Percentiles rank a stretch among this genome's conserved stretches.
Conservation (phyloP, 257 asterid species). For the Lantana camara region DNA sequence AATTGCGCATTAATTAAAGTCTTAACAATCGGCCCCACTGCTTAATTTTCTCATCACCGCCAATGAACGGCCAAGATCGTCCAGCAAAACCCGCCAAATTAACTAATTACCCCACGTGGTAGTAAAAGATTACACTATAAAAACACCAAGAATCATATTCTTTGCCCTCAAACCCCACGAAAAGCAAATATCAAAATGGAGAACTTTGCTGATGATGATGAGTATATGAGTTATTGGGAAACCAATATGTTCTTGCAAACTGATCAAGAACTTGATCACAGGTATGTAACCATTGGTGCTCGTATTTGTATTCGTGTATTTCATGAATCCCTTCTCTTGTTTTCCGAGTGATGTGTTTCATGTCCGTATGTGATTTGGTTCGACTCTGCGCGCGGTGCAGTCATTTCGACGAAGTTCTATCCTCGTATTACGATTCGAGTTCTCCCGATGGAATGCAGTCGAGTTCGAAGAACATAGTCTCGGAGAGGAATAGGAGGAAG, state of each 20-base stretch:
- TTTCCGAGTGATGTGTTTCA: no score
- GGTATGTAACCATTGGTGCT: no score
- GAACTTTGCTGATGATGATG: constrained; percentile 44
- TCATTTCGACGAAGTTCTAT: constrained; percentile 53
- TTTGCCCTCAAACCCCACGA: background rate
- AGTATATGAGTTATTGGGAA: constrained; percentile 55
- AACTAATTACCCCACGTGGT: background rate
- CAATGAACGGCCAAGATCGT: no score
- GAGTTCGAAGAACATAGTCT: constrained; percentile 72
- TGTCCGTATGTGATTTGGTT: background rate
- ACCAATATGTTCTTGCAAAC: constrained; percentile 55
- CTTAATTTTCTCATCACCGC: no score
- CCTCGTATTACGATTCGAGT: constrained; percentile 70
- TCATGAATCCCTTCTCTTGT: no score
- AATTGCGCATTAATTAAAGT: no score
- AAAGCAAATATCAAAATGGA: constrained; percentile 36
- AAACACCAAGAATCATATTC: background rate
- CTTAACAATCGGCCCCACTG: no score
- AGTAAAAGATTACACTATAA: background rate
- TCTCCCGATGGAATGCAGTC: constrained; percentile 67
- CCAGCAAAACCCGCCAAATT: no score
- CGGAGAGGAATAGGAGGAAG: constrained; percentile 79
- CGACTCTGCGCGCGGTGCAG: constrained; percentile 29
- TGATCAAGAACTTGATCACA: constrained; percentile 50
- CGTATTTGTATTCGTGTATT: no score